phyloP scores from a whole-genome alignment of 1,284 basidiomycete species.

The Rhodotorula mucilaginosa region DNA sequence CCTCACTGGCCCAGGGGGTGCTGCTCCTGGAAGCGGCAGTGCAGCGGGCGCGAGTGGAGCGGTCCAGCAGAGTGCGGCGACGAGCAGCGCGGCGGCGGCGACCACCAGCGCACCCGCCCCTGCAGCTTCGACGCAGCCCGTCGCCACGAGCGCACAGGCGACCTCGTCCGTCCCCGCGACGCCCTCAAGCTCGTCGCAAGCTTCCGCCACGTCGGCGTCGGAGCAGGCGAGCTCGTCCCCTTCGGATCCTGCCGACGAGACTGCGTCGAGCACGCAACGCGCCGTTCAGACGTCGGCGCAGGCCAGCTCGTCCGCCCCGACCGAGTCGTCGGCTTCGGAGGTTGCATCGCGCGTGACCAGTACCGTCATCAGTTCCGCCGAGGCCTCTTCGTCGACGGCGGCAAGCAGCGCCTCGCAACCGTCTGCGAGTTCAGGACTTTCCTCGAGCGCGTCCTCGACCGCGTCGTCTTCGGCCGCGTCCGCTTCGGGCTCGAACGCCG shows the following conservation, averaged over 20 bases:
- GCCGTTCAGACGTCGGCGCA: neutral
- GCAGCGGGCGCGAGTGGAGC: neutral
- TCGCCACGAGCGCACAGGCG: neutral
- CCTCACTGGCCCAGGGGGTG: neutral
- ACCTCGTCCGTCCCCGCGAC: neutral
- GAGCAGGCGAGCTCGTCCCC: too few relatives aligned
- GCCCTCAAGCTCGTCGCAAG: neutral
- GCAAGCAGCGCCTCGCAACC: neutral
- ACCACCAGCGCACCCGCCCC: neutral
- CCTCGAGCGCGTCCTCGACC: neutral
- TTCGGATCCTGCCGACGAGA: neutral
- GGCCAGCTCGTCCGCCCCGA: neutral
- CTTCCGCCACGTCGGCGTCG: too few relatives aligned
- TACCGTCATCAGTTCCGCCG: neutral
- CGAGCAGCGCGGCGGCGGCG: neutral
- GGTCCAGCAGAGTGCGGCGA: neutral
- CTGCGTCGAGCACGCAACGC: neutral
- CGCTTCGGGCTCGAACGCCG: constrained; percentile 1
- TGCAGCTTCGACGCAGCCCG: too few relatives aligned
- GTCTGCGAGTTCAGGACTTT: neutral
- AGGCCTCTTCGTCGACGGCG: neutral
- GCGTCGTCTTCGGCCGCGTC: neutral
- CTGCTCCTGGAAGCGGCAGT: neutral
- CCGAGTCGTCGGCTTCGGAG: neutral
- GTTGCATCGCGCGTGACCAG: too few relatives aligned